Evolutionary conservation across 2,329 filamentous ascomycete genomes (phyloP).

Genomic region (Claviceps pazoutovae): DNA sequence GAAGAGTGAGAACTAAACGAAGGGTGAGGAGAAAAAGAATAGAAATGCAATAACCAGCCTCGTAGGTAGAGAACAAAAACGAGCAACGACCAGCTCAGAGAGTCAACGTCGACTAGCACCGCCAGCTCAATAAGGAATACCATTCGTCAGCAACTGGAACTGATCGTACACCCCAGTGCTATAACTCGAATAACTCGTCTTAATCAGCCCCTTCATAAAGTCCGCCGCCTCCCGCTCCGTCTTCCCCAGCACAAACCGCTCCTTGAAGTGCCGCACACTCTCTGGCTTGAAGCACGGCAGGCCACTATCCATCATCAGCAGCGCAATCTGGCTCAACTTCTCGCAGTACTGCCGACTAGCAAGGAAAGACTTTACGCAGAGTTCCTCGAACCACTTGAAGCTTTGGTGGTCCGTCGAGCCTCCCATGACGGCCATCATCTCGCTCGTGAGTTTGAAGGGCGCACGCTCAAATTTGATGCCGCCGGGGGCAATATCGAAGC

Average conservation of each 20-base stretch:
- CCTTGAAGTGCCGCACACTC: conserved; percentile 81
- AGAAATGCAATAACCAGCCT: too few relatives aligned
- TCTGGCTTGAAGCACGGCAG: conserved; percentile 97
- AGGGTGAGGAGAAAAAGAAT: too few relatives aligned
- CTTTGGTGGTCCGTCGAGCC: conserved; percentile 70
- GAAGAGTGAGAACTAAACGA: too few relatives aligned
- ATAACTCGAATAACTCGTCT: conserved; percentile 80
- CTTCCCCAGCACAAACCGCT: conserved; percentile 85
- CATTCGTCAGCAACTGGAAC: conserved; percentile 93
- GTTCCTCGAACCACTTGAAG: conserved; percentile 91
- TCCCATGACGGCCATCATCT: conserved; percentile 99
- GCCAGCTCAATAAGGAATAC: conserved; percentile 68
- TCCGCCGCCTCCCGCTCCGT: conserved; percentile 87
- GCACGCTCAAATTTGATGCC: conserved; percentile 96
- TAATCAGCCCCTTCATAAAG: conserved; percentile 79
- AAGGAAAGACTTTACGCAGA: conserved; percentile 90
- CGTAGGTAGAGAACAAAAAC: too few relatives aligned
- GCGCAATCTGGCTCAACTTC: conserved; percentile 78
- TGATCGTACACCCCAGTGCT: conserved; percentile 94
- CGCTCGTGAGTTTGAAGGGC: conserved; percentile 91
- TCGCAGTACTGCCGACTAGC: conserved; percentile 75
- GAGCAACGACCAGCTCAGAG: too few relatives aligned
- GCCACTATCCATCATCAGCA: conserved; percentile 91
- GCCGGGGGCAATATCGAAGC: conserved; percentile 95
- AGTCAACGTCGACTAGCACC: too few relatives aligned